phyloP scores from a whole-genome alignment of 495 filamentous ascomycete genomes.

The Neurospora sp. region DNA sequence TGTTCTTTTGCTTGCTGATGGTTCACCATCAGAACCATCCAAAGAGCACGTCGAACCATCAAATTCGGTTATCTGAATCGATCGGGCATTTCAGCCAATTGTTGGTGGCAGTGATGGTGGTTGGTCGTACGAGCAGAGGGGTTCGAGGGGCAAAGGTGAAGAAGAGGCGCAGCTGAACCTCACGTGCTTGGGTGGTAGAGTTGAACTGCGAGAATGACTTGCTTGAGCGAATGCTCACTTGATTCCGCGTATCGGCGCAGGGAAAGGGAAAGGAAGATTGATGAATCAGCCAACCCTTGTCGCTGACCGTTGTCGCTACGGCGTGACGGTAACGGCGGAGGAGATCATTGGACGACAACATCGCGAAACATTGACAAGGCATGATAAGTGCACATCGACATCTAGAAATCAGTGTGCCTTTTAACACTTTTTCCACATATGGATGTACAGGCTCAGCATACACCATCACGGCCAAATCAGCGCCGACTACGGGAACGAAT shows the following conservation, averaged over 20 bases:
- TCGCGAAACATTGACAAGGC: background rate
- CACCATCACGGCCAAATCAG: background rate
- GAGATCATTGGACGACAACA: background rate
- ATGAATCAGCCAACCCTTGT: background rate
- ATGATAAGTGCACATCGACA: background rate
- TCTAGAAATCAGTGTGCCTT: background rate
- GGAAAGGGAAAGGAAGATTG: background rate
- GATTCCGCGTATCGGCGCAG: background rate
- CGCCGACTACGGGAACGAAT: background rate
- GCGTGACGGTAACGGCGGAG: background rate
- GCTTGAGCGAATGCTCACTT: background rate
- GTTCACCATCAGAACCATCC: background rate
- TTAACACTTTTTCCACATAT: background rate
- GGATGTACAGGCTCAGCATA: background rate
- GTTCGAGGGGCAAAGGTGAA: background rate
- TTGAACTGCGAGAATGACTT: background rate
- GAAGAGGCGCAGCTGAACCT: background rate
- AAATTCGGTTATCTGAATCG: background rate
- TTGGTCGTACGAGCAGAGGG: background rate
- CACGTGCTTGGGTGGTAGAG: background rate
- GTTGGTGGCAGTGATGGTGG: background rate
- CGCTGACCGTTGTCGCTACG: background rate
- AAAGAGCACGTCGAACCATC: background rate
- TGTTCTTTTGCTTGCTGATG: background rate
- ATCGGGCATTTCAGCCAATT: background rate